Base-by-base conservation (phyloP, 78 protist genomes). In the Dictyostelium capitatum region DNA sequence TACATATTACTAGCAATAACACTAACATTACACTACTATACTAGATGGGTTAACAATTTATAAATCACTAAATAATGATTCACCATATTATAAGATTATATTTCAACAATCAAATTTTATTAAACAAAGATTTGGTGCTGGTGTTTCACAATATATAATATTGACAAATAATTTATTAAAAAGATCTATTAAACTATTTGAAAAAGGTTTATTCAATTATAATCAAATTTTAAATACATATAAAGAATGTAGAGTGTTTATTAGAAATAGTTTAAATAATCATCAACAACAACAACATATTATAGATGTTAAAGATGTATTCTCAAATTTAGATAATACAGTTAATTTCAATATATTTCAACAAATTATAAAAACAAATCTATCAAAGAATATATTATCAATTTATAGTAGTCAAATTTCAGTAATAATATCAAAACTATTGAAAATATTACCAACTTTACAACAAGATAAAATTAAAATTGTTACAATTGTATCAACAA, bases 321-420 rank as follows among this genome's bases (percentile, higher is more conserved):
- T 23, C 5, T 47, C 23, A 47, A 23, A 37, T 9, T 46, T 11
- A 47, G 28, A 74, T 74, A 15, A 30, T 14, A 1, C 1, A 51
- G 56, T 14, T 51, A 51, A 51, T 51, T 67, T 67, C 30, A 32
- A 46, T 11, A 4, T 30, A 54, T 78, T 83, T 0, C 53, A 54
- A 54, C 56, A 80, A n/a, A 83, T 70, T 41, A 54, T 83, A 9
- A 83, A 72, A 72, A 12, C 80, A 72, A 62, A 28, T 72, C 32
- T 83, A 54, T 67, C 90, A 69, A 79, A 79, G 41, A 83, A 83
- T 83, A 53, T 83, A n/a, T 54, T 83, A 51, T 51, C 20, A 10
- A 48, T 5, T 41, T 37, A 83, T 48, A n/a, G 0, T 32, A 28
- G 69, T 20, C 5, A 7, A 50, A 14, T 73, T 19, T 69, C 30